These are phyloP conservation scores for Mycena maculata DNA, from an alignment of 768 basidiomycete species.

Conservation along the genomic window DNA sequence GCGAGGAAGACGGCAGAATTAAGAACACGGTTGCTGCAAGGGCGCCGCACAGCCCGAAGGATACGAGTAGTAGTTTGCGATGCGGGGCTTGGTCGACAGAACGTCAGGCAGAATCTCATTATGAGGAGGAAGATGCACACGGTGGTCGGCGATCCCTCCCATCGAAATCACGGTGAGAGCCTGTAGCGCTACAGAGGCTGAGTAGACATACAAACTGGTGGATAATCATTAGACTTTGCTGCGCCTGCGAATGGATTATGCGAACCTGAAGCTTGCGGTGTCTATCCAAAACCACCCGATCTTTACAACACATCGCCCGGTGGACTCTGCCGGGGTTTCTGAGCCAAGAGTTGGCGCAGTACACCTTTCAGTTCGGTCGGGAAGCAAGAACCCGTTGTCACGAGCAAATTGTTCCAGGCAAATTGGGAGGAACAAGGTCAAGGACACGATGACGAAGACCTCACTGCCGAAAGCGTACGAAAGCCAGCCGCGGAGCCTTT, in stretches of 20 bases:
- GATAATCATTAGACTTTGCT: neutral
- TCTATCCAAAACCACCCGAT: constrained; percentile 90
- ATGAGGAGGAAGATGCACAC: constrained; percentile 59
- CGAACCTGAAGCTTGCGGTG: constrained; percentile 90
- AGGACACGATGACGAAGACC: constrained; percentile 83
- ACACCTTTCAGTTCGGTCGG: constrained; percentile 76
- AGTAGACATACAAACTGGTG: constrained; percentile 85
- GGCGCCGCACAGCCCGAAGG: constrained; percentile 81
- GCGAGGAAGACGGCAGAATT: constrained; percentile 74
- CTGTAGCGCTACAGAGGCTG: constrained; percentile 88
- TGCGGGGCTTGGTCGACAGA: constrained; percentile 58
- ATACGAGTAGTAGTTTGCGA: constrained; percentile 81
- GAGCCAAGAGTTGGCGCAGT: constrained; percentile 17
- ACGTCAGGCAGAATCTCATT: constrained; percentile 2
- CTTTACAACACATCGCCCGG: constrained; percentile 79
- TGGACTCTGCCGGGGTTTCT: constrained; percentile 38
- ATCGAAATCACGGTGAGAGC: constrained; percentile 96
- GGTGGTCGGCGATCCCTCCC: constrained; percentile 90
- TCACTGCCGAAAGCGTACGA: constrained; percentile 90
- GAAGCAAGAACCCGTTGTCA: constrained; percentile 85
- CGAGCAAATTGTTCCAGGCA: constrained; percentile 90
- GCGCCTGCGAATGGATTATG: neutral
- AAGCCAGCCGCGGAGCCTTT: constrained; percentile 78
- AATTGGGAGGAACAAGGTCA: constrained; percentile 86
- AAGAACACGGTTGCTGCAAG: constrained; percentile 77